Conservation (phyloP, 176 grass and related monocot species). For the Themeda triandra region DNA sequence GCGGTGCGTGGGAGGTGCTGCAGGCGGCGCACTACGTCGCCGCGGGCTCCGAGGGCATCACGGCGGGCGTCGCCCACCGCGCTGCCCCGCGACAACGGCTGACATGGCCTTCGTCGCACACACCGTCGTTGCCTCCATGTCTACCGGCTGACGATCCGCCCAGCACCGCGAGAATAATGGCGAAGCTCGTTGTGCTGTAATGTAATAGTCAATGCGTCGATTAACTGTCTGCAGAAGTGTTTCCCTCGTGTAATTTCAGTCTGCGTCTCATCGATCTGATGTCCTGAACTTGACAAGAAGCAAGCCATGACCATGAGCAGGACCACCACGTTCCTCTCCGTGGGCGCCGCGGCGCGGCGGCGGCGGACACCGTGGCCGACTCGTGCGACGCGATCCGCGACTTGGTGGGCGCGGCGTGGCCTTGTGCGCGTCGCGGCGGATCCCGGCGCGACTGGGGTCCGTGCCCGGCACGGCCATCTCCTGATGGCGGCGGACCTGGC, state of each 20-base stretch:
- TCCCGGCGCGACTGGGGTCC: too few relatives aligned
- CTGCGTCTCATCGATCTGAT: background rate
- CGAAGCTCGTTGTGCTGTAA: too few relatives aligned
- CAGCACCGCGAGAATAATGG: background rate
- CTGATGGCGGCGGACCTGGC: too few relatives aligned
- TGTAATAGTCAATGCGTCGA: background rate
- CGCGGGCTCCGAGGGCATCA: constrained; percentile 26
- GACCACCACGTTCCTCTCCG: background rate
- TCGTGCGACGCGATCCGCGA: too few relatives aligned
- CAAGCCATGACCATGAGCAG: background rate
- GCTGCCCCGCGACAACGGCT: constrained; percentile 10
- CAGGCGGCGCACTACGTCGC: constrained; percentile 25
- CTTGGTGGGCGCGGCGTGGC: too few relatives aligned
- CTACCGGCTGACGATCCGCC: background rate
- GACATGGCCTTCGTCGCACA: constrained; percentile 33
- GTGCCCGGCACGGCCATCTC: too few relatives aligned
- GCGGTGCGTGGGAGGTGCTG: constrained; percentile 28
- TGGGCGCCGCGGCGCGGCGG: background rate
- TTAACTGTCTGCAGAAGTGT: background rate
- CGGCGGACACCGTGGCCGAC: constrained; percentile 11
- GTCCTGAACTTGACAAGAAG: background rate
- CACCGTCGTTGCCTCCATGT: constrained; percentile 32
- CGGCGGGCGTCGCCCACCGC: background rate
- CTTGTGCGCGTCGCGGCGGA: too few relatives aligned
- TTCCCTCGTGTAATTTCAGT: background rate